Evolutionary conservation across 768 basidiomycete genomes (phyloP), one percentile per base, ranked within the genome.

Genomic region (Pleurotus pulmonarius): DNA sequence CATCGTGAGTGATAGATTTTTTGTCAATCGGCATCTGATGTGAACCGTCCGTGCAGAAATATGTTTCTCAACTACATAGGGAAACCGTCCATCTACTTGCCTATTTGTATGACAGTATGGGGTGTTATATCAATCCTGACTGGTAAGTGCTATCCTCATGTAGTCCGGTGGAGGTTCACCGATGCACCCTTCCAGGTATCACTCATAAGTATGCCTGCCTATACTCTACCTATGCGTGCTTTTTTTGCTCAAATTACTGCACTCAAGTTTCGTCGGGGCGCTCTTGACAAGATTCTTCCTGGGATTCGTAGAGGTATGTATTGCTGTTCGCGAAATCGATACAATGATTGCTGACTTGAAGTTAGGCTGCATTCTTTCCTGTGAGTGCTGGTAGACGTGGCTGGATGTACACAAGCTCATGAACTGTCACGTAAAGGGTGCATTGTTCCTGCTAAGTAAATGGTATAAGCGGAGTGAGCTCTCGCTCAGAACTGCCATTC

Each of bases 391-490:
- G 16, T 9, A 39, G 39, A 15, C 26, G 29, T 5, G 22, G 61
- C 59, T 29, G 52, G 56, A n/a, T 56, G 58, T 25, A 56, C 47
- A 7, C 5, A 8, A 18, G 37, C 38, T 12, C 29, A 26, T 55
- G 4, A 55, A 9, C 37, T 45, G 15, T 8, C 46, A 40, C 55
- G 53, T 39, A 16, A 64, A 61, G 51, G 51, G 60, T 13, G 60
- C 60, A 16, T 49, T 61, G n/a, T 83, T 83, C 64, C 69, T 85
- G 2, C 70, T 86, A 22, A 85, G 83, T 0, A 83, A 82, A 64
- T 85, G 88, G 90, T 92, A 92, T 73, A 88, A 76, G 56, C 80
- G 81, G 44, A 75, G 74, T 29, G 90, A 92, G 64, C 74, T 92
- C 40, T 90, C 87, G 40, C 72, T 83, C 49, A 76, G 88, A 52